Evolutionary conservation across 352 stramenopile genomes (phyloP), one percentile per base, ranked within the genome.

Genomic region (Bremia lactucae): DNA sequence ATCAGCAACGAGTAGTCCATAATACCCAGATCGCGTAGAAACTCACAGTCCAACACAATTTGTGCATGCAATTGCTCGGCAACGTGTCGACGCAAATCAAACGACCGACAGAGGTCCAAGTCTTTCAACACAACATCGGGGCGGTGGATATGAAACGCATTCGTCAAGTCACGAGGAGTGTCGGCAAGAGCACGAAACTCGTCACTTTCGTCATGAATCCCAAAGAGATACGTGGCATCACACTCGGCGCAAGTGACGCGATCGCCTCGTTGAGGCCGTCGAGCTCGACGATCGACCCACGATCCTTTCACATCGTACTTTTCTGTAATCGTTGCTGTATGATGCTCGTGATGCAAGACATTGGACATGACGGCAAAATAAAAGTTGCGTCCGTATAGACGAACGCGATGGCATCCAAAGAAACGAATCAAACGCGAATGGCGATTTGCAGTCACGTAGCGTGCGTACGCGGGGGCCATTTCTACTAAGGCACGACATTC

Each of bases 291-390:
- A 43, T 87, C 67, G 23, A 87, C 51, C 71, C 71, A 87, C 38
- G 75, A 84, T 0, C 75, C 75, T 44, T 87, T 87, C 19, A 87
- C 51, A 42, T 87, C 75, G 43, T 87, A 87, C 42, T 84, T 82
- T 33, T 83, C 73, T 2, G 51, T 65, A 20, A 84, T 80, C 16
- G 66, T 80, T 14, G 68, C 48, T 19, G 66, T 80, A 38, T 86
- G 71, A 3, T 40, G 40, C 22, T 69, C 52, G 20, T 54, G 81
- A 40, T 85, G 67, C n/a, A 87, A 43, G 23, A 87, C 72, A 40
- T 87, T 87, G 1, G 72, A 68, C 75, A 87, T 87, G 38, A 87
- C 75, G 2, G 78, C 70, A 56, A 87, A 87, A 46, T 82, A 84
- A 45, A 87, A 85, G 45, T 81, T 83, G 34, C 74, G 68, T 4